A percentile compares a stretch with the other conserved stretches of the same genome.
Evolutionary conservation across 495 filamentous ascomycete species (phyloP).

Genomic region (Podospora conica): DNA sequence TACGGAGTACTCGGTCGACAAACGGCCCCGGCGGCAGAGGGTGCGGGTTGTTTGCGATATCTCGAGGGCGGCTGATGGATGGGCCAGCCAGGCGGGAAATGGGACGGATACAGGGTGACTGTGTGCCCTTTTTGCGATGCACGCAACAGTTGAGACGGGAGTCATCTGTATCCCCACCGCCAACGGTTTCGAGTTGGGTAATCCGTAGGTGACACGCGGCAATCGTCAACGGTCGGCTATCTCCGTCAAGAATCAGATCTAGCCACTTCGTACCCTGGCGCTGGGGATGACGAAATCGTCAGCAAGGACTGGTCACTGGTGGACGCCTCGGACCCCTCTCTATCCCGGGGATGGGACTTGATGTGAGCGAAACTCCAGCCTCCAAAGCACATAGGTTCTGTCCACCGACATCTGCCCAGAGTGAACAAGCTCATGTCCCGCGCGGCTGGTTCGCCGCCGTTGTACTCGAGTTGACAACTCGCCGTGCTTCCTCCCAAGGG

Average conservation of each 20-base stretch:
- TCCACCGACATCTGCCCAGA: background rate
- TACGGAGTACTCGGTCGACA: background rate
- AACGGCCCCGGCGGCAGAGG: background rate
- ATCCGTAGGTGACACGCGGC: constrained; percentile 7
- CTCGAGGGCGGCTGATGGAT: background rate
- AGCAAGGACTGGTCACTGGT: background rate
- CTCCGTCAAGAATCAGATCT: background rate
- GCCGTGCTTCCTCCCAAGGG: background rate
- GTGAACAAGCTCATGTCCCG: background rate
- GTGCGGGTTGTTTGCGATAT: background rate
- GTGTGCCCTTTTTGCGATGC: background rate
- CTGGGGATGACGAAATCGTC: background rate
- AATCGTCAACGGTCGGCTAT: constrained; percentile 1
- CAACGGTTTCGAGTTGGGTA: background rate
- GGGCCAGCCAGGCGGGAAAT: background rate
- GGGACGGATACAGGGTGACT: background rate
- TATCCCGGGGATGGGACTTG: background rate
- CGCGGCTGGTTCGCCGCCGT: background rate
- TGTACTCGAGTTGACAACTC: background rate
- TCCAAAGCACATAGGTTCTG: background rate
- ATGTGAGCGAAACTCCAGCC: background rate
- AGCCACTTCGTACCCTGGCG: background rate
- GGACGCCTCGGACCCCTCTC: background rate
- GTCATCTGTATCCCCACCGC: background rate
- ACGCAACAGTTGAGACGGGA: background rate